Evolutionary conservation across 352 stramenopile species (phyloP).

Genomic region (Halophytophthora batemanensis): DNA sequence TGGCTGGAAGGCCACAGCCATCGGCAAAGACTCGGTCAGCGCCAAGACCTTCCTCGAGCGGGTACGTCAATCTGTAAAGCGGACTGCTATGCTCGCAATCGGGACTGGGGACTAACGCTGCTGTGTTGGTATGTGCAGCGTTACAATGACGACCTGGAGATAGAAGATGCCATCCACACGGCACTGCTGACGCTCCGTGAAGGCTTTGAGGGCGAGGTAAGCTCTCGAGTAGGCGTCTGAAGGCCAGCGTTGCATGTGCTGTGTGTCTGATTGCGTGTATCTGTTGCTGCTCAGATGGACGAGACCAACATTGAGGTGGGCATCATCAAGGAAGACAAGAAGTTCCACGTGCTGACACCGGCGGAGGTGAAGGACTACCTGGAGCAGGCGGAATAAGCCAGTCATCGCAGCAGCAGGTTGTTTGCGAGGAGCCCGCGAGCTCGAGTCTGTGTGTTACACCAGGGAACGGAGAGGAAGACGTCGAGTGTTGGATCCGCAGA

Average conservation of each 20-base stretch:
- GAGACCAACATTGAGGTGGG: slow-evolving; percentile 98
- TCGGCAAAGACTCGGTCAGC: slow-evolving; percentile 98
- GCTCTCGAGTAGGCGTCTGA: slow-evolving; percentile 4
- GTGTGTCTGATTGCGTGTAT: slow-evolving; percentile 1
- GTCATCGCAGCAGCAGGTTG: slow-evolving; percentile 14
- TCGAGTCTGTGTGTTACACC: not conserved
- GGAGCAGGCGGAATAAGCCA: slow-evolving; percentile 96
- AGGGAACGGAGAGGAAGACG: not conserved
- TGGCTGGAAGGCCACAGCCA: slow-evolving; percentile 99
- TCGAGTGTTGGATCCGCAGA: too few species aligned
- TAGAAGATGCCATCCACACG: slow-evolving; percentile 99
- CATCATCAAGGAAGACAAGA: slow-evolving; percentile 95
- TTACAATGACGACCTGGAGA: slow-evolving; percentile 97
- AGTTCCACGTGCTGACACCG: slow-evolving; percentile 96
- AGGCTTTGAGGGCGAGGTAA: slow-evolving; percentile 95
- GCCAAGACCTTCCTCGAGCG: slow-evolving; percentile 99
- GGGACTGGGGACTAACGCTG: slow-evolving; percentile 7
- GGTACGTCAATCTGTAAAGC: too few species aligned
- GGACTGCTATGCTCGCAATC: too few species aligned
- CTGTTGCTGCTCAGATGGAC: slow-evolving; percentile 90
- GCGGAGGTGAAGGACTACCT: slow-evolving; percentile 99
- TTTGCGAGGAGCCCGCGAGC: slow-evolving; percentile 9
- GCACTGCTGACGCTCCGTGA: slow-evolving; percentile 98
- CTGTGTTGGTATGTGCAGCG: slow-evolving; percentile 34
- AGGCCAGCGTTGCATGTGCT: not conserved